These are phyloP conservation scores for Syzygium aqueum DNA, from an alignment of 345 rosid species.

Conservation along the genomic window DNA sequence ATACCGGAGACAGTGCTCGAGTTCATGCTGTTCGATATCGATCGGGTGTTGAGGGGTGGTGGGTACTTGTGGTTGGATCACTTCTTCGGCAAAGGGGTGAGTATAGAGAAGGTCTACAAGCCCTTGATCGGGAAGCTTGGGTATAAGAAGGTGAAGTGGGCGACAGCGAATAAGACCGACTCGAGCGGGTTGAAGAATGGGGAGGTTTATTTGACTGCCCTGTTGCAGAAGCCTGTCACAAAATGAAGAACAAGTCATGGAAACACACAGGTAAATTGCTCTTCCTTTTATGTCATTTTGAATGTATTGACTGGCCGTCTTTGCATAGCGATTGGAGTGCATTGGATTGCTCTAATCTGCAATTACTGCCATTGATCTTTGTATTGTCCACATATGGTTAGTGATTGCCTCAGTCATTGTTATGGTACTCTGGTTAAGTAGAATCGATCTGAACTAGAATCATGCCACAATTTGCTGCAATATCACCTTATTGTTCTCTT, in stretches of 20 bases:
- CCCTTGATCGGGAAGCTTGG: conserved; percentile 84
- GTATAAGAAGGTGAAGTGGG: conserved; percentile 98
- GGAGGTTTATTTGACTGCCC: conserved; percentile 88
- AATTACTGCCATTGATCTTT: neutral
- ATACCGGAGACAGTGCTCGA: conserved; percentile 77
- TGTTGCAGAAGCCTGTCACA: conserved; percentile 76
- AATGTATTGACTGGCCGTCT: neutral
- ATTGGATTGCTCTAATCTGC: neutral
- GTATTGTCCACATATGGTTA: neutral
- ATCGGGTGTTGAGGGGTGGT: conserved; percentile 76
- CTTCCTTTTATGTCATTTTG: neutral
- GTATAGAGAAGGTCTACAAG: conserved; percentile 61
- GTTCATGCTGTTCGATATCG: conserved; percentile 75
- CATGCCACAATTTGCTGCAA: neutral
- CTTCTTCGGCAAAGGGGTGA: conserved; percentile 61
- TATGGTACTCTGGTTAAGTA: neutral
- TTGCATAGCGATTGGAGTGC: neutral
- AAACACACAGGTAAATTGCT: conserved; percentile 12
- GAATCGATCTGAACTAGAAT: neutral
- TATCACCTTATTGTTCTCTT: neutral
- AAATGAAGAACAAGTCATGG: conserved; percentile 20
- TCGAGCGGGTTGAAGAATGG: conserved; percentile 56
- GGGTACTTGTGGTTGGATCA: conserved; percentile 92
- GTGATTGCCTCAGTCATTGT: neutral
- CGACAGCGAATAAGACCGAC: conserved; percentile 58